These are phyloP conservation scores for Boletus rubropictus DNA, from an alignment of 768 basidiomycete species.

Conservation along the genomic window DNA sequence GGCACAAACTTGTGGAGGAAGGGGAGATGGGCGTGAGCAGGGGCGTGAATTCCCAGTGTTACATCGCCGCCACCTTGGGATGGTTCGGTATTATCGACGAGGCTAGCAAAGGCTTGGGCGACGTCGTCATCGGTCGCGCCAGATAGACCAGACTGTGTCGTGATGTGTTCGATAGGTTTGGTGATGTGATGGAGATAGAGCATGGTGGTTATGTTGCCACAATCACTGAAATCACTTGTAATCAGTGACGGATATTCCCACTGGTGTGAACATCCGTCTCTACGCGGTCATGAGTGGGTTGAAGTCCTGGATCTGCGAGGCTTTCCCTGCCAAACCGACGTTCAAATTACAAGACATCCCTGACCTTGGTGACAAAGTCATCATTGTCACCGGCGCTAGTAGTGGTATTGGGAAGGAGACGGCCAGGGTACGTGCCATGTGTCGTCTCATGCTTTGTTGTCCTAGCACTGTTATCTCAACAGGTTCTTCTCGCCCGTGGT, in stretches of 20 bases:
- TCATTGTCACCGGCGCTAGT: slow-evolving; percentile 34
- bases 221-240: too few relatives aligned
- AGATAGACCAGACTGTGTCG: slow-evolving; percentile 9
- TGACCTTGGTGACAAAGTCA: slow-evolving; percentile 31
- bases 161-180: slow-evolving; percentile 29
- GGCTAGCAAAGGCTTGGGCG: slow-evolving; percentile 16
- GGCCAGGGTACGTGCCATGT: slow-evolving; percentile 9
- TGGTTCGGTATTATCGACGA: slow-evolving; percentile 17
- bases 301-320: slow-evolving; percentile 10
- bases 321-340: slow-evolving; percentile 21
- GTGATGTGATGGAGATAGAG: slow-evolving; percentile 14
- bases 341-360: slow-evolving; percentile 30
- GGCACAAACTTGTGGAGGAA: slow-evolving; percentile 48
- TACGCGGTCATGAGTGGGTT: too few relatives aligned
- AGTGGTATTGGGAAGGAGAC: slow-evolving; percentile 29
- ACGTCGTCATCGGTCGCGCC: slow-evolving; percentile 18
- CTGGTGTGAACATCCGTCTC: too few relatives aligned
- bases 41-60: slow-evolving; percentile 28
- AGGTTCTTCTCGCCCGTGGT: too few relatives aligned
- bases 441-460: background rate
- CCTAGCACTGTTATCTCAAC: background rate
- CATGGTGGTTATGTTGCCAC: slow-evolving; percentile 7
- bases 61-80: slow-evolving; percentile 13
- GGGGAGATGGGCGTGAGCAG: slow-evolving; percentile 30
- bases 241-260: too few relatives aligned